These are phyloP conservation scores for Penicillium riverlandense DNA, from an alignment of 495 filamentous ascomycete species.

Conservation along the genomic window DNA sequence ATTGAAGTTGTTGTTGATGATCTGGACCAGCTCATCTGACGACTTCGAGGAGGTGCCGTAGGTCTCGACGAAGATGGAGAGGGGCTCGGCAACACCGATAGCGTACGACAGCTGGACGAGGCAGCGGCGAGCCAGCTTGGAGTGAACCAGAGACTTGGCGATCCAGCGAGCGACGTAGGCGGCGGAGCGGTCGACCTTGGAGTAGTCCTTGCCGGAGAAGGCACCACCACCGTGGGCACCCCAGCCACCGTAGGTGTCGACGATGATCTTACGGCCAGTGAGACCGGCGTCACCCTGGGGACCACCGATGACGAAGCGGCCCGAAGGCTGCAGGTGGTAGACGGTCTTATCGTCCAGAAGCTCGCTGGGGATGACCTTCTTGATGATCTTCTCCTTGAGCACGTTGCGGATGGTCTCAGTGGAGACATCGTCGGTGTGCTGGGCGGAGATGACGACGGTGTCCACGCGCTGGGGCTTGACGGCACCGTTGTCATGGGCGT, in stretches of 20 bases:
- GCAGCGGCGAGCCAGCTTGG: conserved; percentile 81
- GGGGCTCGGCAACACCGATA: conserved; percentile 96
- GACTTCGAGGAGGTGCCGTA: conserved; percentile 64
- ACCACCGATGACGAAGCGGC: conserved; percentile 97
- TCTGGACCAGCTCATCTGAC: conserved; percentile 87
- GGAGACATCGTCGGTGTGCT: conserved; percentile 83
- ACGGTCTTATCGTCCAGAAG: conserved; percentile 87
- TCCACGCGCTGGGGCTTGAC: conserved; percentile 89
- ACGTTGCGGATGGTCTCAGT: conserved; percentile 91
- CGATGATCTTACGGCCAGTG: conserved; percentile 99
- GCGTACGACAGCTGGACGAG: conserved; percentile 98
- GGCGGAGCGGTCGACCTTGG: conserved; percentile 97
- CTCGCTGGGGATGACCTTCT: conserved; percentile 83
- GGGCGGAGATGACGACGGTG: conserved; percentile 93
- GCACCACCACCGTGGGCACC: conserved; percentile 99
- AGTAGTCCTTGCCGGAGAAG: conserved; percentile 99
- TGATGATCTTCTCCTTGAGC: conserved; percentile 96
- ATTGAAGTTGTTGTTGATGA: conserved; percentile 94
- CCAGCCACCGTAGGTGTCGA: conserved; percentile 99
- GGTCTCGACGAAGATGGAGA: conserved; percentile 68
- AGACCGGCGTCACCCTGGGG: conserved; percentile 98
- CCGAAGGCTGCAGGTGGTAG: conserved; percentile 98
- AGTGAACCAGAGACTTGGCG: conserved; percentile 91
- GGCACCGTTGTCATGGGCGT: conserved; percentile 90
- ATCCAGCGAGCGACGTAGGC: conserved; percentile 98